Conservation (phyloP, 345 rosid genomes). For the Syzygium jambos region DNA sequence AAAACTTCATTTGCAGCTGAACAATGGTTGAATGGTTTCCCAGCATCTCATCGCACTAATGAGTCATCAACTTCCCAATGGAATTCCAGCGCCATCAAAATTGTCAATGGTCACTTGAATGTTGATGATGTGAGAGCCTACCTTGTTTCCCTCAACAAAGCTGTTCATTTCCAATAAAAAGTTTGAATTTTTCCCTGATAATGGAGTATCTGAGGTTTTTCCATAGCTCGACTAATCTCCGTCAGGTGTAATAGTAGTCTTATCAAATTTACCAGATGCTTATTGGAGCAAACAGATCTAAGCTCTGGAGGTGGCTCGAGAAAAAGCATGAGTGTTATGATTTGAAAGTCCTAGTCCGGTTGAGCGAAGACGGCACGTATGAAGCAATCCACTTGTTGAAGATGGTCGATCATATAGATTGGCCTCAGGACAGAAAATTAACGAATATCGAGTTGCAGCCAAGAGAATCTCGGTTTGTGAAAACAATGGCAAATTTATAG, state of each 20-base stretch:
- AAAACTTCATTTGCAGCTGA: not conserved
- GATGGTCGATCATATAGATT: not conserved
- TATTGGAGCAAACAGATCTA: not conserved
- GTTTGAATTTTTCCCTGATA: not conserved
- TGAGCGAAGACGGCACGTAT: not conserved
- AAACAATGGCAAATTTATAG: not conserved
- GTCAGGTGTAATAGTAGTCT: not conserved
- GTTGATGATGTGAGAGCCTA: not conserved
- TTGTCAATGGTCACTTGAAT: not conserved
- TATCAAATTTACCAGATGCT: not conserved
- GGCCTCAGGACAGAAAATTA: not conserved
- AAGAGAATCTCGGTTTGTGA: not conserved
- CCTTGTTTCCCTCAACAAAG: not conserved
- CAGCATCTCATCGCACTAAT: not conserved
- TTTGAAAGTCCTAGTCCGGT: not conserved
- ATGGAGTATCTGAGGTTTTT: not conserved
- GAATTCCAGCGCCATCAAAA: not conserved
- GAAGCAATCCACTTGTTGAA: not conserved
- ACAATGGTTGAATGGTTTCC: not conserved
- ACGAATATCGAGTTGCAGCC: not conserved
- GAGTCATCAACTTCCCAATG: not conserved
- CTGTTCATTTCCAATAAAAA: not conserved
- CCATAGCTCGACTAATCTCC: not conserved
- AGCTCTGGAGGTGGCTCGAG: not conserved
- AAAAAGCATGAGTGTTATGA: not conserved